Conservation (phyloP, 2,329 filamentous ascomycete species). For the Colletotrichum tofieldiae region DNA sequence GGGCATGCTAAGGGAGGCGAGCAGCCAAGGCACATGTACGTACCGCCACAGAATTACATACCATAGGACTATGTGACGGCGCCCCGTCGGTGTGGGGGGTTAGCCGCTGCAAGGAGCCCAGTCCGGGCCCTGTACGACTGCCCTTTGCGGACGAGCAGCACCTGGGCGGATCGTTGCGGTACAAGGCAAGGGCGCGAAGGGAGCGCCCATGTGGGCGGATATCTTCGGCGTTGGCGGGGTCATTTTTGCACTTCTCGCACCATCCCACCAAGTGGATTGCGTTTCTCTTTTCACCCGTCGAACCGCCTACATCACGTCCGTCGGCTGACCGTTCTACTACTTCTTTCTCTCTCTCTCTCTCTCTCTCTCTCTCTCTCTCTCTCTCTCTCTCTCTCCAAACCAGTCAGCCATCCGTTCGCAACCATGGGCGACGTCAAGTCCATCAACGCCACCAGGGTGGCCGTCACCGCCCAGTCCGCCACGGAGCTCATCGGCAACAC, state of each 20-base stretch:
- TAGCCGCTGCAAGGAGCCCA: not conserved
- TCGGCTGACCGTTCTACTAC: conserved; percentile 8
- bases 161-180: not conserved
- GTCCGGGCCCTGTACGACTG: not conserved
- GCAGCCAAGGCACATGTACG: too few species aligned
- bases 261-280: conserved; percentile 40
- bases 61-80: too few species aligned
- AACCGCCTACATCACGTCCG: conserved; percentile 5
- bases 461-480: conserved; percentile 71
- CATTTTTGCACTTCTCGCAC: conserved; percentile 35
- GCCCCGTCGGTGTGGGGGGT: not conserved
- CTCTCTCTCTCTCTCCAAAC: too few species aligned
- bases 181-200: not conserved
- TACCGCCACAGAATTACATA: too few species aligned
- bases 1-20: not conserved
- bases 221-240: conserved; percentile 44
- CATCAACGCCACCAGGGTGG: conserved; percentile 38
- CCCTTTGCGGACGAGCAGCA: not conserved
- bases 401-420: conserved; percentile 17
- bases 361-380: not conserved
- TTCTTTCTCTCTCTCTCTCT: not conserved
- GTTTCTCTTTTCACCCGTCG: conserved; percentile 35
- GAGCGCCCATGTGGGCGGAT: conserved; percentile 32
- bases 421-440: conserved; percentile 43
- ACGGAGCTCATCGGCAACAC: conserved; percentile 95